Evolutionary conservation across 2,329 filamentous ascomycete genomes (phyloP).

Genomic region (Neopestalotiopsis clavispora): DNA sequence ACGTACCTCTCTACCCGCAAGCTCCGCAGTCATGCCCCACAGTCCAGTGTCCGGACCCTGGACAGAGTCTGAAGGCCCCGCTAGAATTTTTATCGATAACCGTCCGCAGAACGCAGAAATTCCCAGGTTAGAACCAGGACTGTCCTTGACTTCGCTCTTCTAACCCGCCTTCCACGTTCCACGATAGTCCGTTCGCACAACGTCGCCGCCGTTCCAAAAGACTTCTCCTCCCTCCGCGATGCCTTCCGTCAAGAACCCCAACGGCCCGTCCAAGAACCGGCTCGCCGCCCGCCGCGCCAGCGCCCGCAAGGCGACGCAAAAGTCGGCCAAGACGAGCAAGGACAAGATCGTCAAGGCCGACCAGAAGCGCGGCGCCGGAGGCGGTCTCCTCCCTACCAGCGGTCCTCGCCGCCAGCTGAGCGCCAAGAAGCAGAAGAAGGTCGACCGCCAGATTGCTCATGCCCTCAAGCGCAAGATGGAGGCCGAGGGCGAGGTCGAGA

Average conservation of each 20-base stretch:
- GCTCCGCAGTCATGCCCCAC: background rate
- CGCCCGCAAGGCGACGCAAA: conserved; percentile 48
- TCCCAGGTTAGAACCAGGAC: background rate
- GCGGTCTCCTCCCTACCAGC: conserved; percentile 59
- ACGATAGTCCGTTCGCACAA: background rate
- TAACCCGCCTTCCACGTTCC: background rate
- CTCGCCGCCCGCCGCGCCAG: conserved; percentile 51
- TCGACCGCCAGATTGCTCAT: conserved; percentile 58
- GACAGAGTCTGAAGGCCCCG: conserved; percentile 3
- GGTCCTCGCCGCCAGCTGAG: conserved; percentile 57
- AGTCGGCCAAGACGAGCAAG: conserved; percentile 40
- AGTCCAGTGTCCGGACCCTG: background rate
- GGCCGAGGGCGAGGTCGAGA: conserved; percentile 37
- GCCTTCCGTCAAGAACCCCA: conserved; percentile 64
- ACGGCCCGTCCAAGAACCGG: conserved; percentile 60
- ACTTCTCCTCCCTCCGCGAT: conserved; percentile 37
- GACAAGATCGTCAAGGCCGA: conserved; percentile 32
- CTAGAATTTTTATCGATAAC: conserved; percentile 18
- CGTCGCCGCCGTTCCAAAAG: background rate
- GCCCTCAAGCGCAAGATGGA: conserved; percentile 47
- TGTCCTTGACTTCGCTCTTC: background rate
- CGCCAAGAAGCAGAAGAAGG: conserved; percentile 60
- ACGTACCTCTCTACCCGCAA: background rate
- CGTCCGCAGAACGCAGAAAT: conserved; percentile 19
- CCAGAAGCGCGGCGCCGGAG: conserved; percentile 52